These are phyloP conservation scores for Piper longum DNA, from an alignment of 164 flowering plant species.

Conservation along the genomic window DNA sequence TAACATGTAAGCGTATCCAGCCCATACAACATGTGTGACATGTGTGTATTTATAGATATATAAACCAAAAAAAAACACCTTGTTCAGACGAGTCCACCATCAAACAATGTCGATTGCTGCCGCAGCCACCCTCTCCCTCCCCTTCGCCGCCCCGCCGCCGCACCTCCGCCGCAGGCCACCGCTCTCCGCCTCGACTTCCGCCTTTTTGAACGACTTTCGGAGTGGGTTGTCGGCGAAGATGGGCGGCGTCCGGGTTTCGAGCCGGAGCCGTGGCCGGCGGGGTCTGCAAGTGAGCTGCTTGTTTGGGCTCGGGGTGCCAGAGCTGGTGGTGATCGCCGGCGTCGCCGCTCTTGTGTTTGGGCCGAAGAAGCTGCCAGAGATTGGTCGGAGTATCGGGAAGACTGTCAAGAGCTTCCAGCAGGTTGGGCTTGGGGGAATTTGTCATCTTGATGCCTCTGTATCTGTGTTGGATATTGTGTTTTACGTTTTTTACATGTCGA, in stretches of 20 bases:
- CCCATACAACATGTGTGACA: no score
- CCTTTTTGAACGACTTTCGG: slow-evolving; percentile 19
- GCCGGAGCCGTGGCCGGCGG: slow-evolving; percentile 17
- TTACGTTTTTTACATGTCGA: not conserved
- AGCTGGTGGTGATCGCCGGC: slow-evolving; percentile 84
- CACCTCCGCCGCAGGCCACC: no score
- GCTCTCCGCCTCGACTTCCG: slow-evolving; percentile 12
- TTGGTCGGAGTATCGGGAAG: slow-evolving; percentile 79
- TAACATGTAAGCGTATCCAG: no score
- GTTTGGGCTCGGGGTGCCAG: slow-evolving; percentile 92
- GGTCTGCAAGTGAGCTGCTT: slow-evolving; percentile 49
- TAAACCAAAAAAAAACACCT: no score
- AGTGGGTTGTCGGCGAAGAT: slow-evolving; percentile 6
- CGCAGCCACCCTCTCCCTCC: no score
- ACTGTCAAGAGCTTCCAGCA: slow-evolving; percentile 91
- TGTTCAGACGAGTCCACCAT: no score
- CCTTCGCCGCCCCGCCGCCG: no score
- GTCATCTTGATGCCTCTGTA: no score
- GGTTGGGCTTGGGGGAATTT: slow-evolving; percentile 19
- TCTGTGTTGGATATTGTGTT: no score
- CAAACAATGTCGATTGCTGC: no score
- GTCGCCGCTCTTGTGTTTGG: slow-evolving; percentile 85
- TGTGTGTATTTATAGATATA: no score
- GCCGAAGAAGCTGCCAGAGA: slow-evolving; percentile 82
- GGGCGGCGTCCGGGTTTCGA: slow-evolving; percentile 7